A percentile compares a stretch with the other conserved stretches of the same genome.
These are phyloP conservation scores for Ophiognomonia clavigignenti-juglandacearum DNA, from an alignment of 2,329 filamentous ascomycete species.

Conservation along the genomic window DNA sequence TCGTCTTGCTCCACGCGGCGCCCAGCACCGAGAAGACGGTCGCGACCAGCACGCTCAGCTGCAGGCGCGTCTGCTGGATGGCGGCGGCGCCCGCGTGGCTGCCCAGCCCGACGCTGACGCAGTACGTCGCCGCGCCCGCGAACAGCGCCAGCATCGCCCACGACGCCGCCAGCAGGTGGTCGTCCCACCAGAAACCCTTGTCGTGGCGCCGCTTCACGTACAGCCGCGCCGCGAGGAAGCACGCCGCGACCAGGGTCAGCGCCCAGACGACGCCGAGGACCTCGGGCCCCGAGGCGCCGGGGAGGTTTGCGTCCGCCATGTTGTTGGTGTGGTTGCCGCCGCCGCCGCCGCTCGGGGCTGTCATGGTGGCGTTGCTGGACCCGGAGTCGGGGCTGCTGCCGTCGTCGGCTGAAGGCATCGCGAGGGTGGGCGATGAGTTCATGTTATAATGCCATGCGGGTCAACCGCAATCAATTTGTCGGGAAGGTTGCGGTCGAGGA, in stretches of 20 bases:
- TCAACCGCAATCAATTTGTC: background rate
- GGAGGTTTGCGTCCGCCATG: background rate
- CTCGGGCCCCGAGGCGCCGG: background rate
- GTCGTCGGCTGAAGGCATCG: background rate
- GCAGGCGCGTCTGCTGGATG: background rate
- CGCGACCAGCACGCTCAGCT: slow-evolving; percentile 7
- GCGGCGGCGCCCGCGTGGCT: background rate
- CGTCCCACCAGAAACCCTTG: slow-evolving; percentile 13
- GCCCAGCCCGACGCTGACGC: slow-evolving; percentile 7
- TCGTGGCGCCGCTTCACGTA: slow-evolving; percentile 5
- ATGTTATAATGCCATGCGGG: background rate
- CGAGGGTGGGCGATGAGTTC: background rate
- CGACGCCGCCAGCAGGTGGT: slow-evolving; percentile 8
- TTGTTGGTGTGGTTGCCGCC: too few species aligned
- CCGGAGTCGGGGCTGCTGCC: background rate
- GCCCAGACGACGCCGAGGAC: background rate
- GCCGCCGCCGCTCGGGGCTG: too few species aligned
- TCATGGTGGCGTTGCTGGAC: background rate
- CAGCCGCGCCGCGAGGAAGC: slow-evolving; percentile 7
- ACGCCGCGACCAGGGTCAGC: background rate
- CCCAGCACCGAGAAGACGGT: slow-evolving; percentile 24
- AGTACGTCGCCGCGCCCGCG: slow-evolving; percentile 4
- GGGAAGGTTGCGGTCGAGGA: background rate
- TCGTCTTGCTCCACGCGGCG: slow-evolving; percentile 29
- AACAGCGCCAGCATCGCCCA: slow-evolving; percentile 11